These are phyloP conservation scores for Collariella sp. DNA, from an alignment of 495 filamentous ascomycete genomes.

Conservation along the genomic window DNA sequence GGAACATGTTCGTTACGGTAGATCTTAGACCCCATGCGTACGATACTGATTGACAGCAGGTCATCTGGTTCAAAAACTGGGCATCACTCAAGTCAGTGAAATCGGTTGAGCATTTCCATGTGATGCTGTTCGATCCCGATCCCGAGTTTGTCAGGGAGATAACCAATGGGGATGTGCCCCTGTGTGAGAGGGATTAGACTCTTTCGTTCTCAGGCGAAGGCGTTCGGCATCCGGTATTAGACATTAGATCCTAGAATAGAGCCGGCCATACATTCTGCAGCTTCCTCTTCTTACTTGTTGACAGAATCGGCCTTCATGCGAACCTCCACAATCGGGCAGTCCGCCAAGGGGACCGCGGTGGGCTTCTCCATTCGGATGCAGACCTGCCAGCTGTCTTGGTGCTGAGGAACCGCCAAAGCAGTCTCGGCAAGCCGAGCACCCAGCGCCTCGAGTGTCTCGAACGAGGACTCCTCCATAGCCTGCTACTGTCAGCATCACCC, in stretches of 20 bases:
- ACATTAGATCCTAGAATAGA: neutral
- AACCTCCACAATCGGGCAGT: constrained; percentile 48
- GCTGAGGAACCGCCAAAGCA: constrained; percentile 22
- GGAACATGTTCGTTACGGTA: constrained; percentile 34
- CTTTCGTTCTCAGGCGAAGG: neutral
- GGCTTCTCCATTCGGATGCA: constrained; percentile 50
- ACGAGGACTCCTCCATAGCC: constrained; percentile 48
- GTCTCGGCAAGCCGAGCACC: constrained; percentile 36
- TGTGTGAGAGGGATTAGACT: constrained; percentile 27
- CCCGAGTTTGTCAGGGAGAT: constrained; percentile 58
- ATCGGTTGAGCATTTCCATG: constrained; percentile 90
- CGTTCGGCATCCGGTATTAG: neutral
- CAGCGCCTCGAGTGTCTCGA: constrained; percentile 57
- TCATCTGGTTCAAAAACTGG: constrained; percentile 92
- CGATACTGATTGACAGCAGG: constrained; percentile 32
- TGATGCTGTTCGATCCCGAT: constrained; percentile 75
- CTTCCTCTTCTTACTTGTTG: neutral
- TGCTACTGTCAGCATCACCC: constrained; percentile 23
- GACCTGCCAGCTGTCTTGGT: constrained; percentile 31
- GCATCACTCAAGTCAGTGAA: constrained; percentile 67
- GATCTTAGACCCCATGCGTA: neutral
- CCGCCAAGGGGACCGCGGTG: constrained; percentile 48
- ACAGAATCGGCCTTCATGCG: constrained; percentile 17
- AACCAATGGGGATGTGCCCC: constrained; percentile 64
- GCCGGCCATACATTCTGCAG: neutral